Evolutionary conservation across 2,329 filamentous ascomycete genomes (phyloP).

Genomic region (Neodidymelliopsis sp.): DNA sequence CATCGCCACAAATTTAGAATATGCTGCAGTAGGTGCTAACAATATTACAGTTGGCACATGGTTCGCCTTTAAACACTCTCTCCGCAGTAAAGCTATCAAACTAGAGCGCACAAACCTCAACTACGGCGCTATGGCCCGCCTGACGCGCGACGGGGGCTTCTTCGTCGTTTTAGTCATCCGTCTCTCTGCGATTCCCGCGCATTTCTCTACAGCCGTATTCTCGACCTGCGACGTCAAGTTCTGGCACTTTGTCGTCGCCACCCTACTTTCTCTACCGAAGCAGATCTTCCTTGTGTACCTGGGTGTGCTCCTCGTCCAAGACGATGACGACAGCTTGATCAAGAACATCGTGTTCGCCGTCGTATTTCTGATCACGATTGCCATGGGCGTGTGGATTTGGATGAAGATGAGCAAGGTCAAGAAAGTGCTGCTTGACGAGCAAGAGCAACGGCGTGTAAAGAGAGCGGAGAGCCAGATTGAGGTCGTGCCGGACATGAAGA

Average conservation of each 20-base stretch:
- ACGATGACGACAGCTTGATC: slow-evolving; percentile 32
- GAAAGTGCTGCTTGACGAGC: slow-evolving; percentile 43
- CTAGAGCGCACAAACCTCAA: slow-evolving; percentile 47
- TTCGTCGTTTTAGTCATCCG: slow-evolving; percentile 46
- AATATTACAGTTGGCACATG: slow-evolving; percentile 41
- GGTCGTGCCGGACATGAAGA: slow-evolving; percentile 27
- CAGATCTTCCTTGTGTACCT: slow-evolving; percentile 48
- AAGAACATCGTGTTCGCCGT: slow-evolving; percentile 43
- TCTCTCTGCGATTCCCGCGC: slow-evolving; percentile 44
- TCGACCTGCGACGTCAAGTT: slow-evolving; percentile 49
- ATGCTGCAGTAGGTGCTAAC: slow-evolving; percentile 21
- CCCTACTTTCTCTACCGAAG: slow-evolving; percentile 44
- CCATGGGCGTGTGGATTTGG: slow-evolving; percentile 44
- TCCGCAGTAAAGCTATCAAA: slow-evolving; percentile 40
- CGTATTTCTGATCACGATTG: slow-evolving; percentile 40
- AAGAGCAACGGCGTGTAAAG: slow-evolving; percentile 32
- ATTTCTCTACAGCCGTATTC: slow-evolving; percentile 47
- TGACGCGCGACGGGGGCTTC: slow-evolving; percentile 46
- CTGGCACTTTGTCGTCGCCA: slow-evolving; percentile 45
- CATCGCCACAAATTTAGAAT: too few species aligned
- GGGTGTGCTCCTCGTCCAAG: slow-evolving; percentile 42
- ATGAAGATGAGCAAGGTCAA: slow-evolving; percentile 45
- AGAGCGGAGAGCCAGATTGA: slow-evolving; percentile 21
- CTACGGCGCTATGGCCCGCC: slow-evolving; percentile 46
- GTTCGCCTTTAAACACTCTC: slow-evolving; percentile 45